phyloP scores from a whole-genome alignment of 371 early-diverging fungal species.

The Phascolomyces articulosus region DNA sequence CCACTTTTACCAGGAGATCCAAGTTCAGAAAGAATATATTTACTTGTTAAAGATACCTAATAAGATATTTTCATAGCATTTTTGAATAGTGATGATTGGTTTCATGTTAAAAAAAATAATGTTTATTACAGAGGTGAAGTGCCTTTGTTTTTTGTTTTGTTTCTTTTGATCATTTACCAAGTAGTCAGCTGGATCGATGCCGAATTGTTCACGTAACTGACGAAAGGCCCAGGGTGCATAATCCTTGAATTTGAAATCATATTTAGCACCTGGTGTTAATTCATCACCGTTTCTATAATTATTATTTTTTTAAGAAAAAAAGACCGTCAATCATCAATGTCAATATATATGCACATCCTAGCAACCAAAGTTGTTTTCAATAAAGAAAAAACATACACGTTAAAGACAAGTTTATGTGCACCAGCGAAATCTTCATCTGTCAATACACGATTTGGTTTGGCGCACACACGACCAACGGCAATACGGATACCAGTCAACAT shows the following conservation, averaged over 20 bases:
- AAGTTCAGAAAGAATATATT: slow-evolving; percentile 95
- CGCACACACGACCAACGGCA: slow-evolving; percentile 80
- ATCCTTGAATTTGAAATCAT: slow-evolving; percentile 99
- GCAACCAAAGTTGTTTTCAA: background rate
- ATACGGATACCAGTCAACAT: slow-evolving; percentile 96
- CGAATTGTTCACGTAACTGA: slow-evolving; percentile 83
- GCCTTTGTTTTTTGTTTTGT: background rate
- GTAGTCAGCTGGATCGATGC: slow-evolving; percentile 93
- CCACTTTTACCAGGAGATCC: slow-evolving; percentile 97
- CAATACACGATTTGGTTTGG: slow-evolving; percentile 76
- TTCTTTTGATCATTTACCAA: slow-evolving; percentile 55
- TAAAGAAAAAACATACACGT: slow-evolving; percentile 63
- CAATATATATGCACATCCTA: too few species aligned
- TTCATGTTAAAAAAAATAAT: too few species aligned
- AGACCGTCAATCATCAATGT: background rate
- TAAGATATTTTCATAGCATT: background rate
- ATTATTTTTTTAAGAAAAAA: background rate
- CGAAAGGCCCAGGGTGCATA: slow-evolving; percentile 98
- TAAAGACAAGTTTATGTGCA: slow-evolving; percentile 93
- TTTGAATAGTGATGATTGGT: too few species aligned
- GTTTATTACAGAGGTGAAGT: too few species aligned
- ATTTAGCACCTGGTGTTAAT: slow-evolving; percentile 89
- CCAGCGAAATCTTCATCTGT: slow-evolving; percentile 82
- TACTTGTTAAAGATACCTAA: slow-evolving; percentile 91
- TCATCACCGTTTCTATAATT: slow-evolving; percentile 84